A percentile compares a stretch with the other conserved stretches of the same genome.
Conservation (phyloP, 164 flowering plant genomes). For the Vitis rotundifolia region DNA sequence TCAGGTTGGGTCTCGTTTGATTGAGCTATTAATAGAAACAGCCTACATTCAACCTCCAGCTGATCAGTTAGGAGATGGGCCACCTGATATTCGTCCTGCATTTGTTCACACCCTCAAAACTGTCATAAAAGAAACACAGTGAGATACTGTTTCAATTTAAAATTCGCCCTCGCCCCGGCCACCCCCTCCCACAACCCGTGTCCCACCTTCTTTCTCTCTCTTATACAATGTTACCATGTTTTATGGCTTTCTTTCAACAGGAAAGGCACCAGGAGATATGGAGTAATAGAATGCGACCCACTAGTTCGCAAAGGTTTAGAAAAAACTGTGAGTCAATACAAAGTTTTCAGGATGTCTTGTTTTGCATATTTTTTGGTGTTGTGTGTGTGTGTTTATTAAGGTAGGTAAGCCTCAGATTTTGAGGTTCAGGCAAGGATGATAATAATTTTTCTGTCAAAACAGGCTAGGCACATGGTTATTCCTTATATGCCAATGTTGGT, state of each 20-base stretch:
- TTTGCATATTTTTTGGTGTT: too few species aligned
- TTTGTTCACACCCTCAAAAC: slow-evolving; percentile 64
- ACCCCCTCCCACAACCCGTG: too few species aligned
- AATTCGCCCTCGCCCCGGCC: too few species aligned
- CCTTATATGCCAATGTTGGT: slow-evolving; percentile 84
- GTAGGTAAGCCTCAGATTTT: too few species aligned
- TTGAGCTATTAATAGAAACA: slow-evolving; percentile 73
- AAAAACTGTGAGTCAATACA: slow-evolving; percentile 43
- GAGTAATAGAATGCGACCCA: slow-evolving; percentile 66
- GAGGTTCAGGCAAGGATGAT: too few species aligned
- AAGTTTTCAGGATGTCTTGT: background rate
- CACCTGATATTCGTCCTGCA: slow-evolving; percentile 94
- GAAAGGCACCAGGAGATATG: slow-evolving; percentile 52
- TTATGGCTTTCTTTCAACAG: slow-evolving; percentile 34
- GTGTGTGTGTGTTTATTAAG: too few species aligned
- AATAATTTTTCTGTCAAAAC: slow-evolving; percentile 6
- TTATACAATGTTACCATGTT: background rate
- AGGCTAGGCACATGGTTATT: slow-evolving; percentile 76
- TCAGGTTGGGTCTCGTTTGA: slow-evolving; percentile 88
- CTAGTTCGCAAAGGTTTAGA: slow-evolving; percentile 66
- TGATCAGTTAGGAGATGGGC: slow-evolving; percentile 55
- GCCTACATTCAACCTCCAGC: slow-evolving; percentile 88
- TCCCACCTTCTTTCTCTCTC: too few species aligned
- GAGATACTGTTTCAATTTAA: slow-evolving; percentile 14
- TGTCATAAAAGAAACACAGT: slow-evolving; percentile 44